Conservation (phyloP, 2,329 filamentous ascomycete species). For the Sclerotinia glacialis region DNA sequence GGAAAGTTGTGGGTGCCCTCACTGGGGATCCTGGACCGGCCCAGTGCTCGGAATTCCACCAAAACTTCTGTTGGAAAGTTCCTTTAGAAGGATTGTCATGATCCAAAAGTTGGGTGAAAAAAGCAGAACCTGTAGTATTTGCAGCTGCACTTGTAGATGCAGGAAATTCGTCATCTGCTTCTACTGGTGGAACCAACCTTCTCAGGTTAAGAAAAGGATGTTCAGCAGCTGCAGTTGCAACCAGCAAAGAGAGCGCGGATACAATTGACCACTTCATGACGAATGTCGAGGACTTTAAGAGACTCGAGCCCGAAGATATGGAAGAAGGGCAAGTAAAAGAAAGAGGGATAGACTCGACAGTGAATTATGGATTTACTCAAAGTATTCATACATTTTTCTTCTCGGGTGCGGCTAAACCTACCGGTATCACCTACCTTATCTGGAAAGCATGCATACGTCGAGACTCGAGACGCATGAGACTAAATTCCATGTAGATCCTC, state of each 20-base stretch:
- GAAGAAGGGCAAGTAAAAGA: background rate
- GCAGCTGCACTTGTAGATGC: constrained; percentile 17
- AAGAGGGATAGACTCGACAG: background rate
- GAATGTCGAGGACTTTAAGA: background rate
- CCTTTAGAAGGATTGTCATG: constrained; percentile 55
- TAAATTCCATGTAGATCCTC: constrained; percentile 11
- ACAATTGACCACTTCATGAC: constrained; percentile 35
- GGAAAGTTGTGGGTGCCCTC: constrained; percentile 25
- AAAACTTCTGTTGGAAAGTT: constrained; percentile 54
- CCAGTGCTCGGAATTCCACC: constrained; percentile 52
- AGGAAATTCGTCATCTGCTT: constrained; percentile 26
- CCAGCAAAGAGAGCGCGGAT: constrained; percentile 29
- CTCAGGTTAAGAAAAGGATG: constrained; percentile 29
- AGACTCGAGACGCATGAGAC: background rate
- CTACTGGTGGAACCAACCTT: constrained; percentile 32
- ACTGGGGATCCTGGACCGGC: constrained; percentile 54
- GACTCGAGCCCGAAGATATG: background rate
- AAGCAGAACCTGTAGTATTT: constrained; percentile 31
- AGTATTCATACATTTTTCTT: constrained; percentile 6
- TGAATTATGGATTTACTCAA: background rate
- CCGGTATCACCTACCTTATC: constrained; percentile 21
- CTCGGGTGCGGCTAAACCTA: background rate
- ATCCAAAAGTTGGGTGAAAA: constrained; percentile 52
- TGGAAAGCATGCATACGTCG: constrained; percentile 12
- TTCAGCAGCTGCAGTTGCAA: constrained; percentile 23